These are phyloP conservation scores for Waltergamsia citrina DNA, from an alignment of 2,329 filamentous ascomycete species.

Conservation along the genomic window DNA sequence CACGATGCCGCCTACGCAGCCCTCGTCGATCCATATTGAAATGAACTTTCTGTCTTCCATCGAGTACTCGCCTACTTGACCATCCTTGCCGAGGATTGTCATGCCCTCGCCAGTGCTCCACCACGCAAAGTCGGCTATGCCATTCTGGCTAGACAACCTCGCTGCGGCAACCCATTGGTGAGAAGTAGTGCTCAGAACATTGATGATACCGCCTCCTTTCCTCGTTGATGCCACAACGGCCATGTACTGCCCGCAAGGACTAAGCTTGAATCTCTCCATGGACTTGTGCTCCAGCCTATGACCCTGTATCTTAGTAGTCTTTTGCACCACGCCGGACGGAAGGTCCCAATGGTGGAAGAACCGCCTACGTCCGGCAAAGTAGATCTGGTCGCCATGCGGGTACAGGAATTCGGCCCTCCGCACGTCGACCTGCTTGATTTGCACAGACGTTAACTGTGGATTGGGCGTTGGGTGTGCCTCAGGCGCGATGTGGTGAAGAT, in stretches of 20 bases:
- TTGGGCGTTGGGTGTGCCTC: slow-evolving; percentile 69
- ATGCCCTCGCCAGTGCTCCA: slow-evolving; percentile 79
- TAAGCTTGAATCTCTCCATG: slow-evolving; percentile 86
- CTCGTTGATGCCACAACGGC: slow-evolving; percentile 69
- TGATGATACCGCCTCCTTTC: slow-evolving; percentile 83
- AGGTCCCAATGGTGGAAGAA: slow-evolving; percentile 97
- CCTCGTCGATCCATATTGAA: slow-evolving; percentile 82
- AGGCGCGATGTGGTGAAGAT: slow-evolving; percentile 80
- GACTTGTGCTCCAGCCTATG: slow-evolving; percentile 74
- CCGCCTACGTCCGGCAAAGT: slow-evolving; percentile 77
- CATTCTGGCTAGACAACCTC: slow-evolving; percentile 70
- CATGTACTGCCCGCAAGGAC: slow-evolving; percentile 79
- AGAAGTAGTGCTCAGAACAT: slow-evolving; percentile 69
- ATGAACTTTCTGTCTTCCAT: slow-evolving; percentile 59
- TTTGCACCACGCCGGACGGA: slow-evolving; percentile 69
- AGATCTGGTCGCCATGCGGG: slow-evolving; percentile 65
- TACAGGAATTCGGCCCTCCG: slow-evolving; percentile 73
- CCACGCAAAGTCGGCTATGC: slow-evolving; percentile 88
- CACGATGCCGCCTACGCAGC: slow-evolving; percentile 76
- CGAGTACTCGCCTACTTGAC: slow-evolving; percentile 85
- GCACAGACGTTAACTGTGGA: slow-evolving; percentile 81
- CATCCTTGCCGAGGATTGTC: slow-evolving; percentile 74
- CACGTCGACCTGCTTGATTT: slow-evolving; percentile 76
- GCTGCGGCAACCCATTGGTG: slow-evolving; percentile 83
- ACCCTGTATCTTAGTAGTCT: slow-evolving; percentile 66